Conservation (phyloP, 768 basidiomycete genomes). For the Ramaria rubella region DNA sequence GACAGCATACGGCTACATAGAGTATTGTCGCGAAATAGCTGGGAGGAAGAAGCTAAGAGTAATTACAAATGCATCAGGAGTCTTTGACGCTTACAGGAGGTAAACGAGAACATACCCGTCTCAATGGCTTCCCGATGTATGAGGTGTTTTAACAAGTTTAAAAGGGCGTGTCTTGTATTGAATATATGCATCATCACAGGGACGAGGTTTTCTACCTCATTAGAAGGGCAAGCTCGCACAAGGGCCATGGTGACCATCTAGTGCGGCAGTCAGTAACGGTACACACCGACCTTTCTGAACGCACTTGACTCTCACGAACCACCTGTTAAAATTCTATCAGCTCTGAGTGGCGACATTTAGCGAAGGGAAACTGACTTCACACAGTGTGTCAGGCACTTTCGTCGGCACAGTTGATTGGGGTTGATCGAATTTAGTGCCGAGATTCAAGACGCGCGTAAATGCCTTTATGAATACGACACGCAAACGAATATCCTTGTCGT, state of each 20-base stretch:
- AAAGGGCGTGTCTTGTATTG: slow-evolving; percentile 65
- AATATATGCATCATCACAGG: slow-evolving; percentile 82
- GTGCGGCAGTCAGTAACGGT: slow-evolving; percentile 19
- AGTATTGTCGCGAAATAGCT: slow-evolving; percentile 79
- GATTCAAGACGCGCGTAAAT: slow-evolving; percentile 72
- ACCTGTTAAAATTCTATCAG: slow-evolving; percentile 37
- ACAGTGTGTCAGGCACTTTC: slow-evolving; percentile 44
- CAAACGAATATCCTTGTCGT: slow-evolving; percentile 61
- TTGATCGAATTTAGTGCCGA: slow-evolving; percentile 72
- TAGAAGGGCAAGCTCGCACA: slow-evolving; percentile 75
- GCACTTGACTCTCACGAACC: slow-evolving; percentile 66
- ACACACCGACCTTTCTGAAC: slow-evolving; percentile 50
- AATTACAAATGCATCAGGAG: neutral
- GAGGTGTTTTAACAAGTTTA: slow-evolving; percentile 72
- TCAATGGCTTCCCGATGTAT: slow-evolving; percentile 78
- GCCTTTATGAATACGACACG: slow-evolving; percentile 79
- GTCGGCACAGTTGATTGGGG: slow-evolving; percentile 43
- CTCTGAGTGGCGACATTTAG: neutral
- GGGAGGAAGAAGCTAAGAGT: neutral
- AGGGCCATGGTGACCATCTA: slow-evolving; percentile 69
- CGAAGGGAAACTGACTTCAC: slow-evolving; percentile 42
- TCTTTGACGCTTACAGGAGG: neutral
- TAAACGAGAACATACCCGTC: slow-evolving; percentile 46
- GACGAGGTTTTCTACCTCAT: slow-evolving; percentile 68
- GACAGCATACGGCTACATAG: slow-evolving; percentile 83